Base-by-base conservation (phyloP, 805 yeast species). In the Saccharomycopsis javanensis region DNA sequence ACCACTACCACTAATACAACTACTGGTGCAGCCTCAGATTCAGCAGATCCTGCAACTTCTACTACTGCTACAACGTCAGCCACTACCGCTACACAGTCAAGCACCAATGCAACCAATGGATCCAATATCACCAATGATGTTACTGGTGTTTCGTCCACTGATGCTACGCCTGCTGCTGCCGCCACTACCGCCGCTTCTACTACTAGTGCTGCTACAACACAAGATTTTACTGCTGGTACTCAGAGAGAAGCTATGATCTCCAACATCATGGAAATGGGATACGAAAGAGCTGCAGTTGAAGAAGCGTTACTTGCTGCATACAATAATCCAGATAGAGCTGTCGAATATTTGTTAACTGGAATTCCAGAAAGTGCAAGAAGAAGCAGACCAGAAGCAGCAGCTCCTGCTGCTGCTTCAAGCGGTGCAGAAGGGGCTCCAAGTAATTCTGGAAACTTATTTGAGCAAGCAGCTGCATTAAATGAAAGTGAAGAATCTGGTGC, bases 271-370 rank as follows among this genome's bases (percentile, higher is more conserved):
- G 97, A 88, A 64, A 90, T 94, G 97, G 99, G 99, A 7, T 94
- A 90, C 68, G 88, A 86, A 54, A 82, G 96, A 64, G 79, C 81
- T 16, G 88, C 88, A 68, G 97, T 89, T 27, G 95, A 88, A 71
- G 80, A 82, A 51, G 99, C 99, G 0, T 74, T 94, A 68, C 82
- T 95, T 64, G 96, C 96, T 15, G 98, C 99, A 1, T 94, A 83
- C 74, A 92, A 92, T 73, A 91, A 94, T 71, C 98, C 99, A 20
- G 98, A 92, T 69, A 83, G 99, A 66, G 99, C 99, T 0, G 98
- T 94, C 13, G 99, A 94, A 69, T 91, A 92, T 69, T 76, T 94
- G 54, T 74, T 94, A 62, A 88, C 91, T 51, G 98, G 97, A 2
- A 80, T 92, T 50, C 96, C 97, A 23, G 92, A 85, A 65, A 69